These are phyloP conservation scores for Cyberlindnera subsufficiens DNA, from an alignment of 805 yeast genomes.

Conservation along the genomic window DNA sequence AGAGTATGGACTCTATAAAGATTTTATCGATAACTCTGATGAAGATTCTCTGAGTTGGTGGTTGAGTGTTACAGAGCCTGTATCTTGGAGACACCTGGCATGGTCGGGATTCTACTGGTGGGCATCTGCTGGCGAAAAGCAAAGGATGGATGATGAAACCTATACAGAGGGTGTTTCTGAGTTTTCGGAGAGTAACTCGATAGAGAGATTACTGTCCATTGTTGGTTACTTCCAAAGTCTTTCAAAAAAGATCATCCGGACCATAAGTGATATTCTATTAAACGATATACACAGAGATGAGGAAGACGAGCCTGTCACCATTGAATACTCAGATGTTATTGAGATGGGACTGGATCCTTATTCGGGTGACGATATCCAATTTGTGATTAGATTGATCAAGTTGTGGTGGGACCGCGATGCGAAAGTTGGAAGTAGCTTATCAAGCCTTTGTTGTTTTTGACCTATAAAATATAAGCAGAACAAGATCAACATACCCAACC, in stretches of 20 bases:
- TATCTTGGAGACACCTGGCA: constrained; percentile 50
- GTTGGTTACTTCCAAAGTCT: constrained; percentile 49
- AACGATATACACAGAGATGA: constrained; percentile 14
- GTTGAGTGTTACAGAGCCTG: constrained; percentile 38
- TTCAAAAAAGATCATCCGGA: constrained; percentile 37
- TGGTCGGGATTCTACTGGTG: constrained; percentile 80
- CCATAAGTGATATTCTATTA: constrained; percentile 31
- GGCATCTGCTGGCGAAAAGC: constrained; percentile 76
- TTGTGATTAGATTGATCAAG: constrained; percentile 35
- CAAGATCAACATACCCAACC: too few species aligned
- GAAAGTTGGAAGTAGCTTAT: constrained; percentile 32
- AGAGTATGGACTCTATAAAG: constrained; percentile 13
- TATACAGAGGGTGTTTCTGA: constrained; percentile 31
- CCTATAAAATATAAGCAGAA: too few species aligned
- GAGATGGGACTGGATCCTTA: constrained; percentile 59
- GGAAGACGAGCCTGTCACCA: constrained; percentile 14
- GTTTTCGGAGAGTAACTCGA: constrained; percentile 12
- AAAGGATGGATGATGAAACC: constrained; percentile 32
- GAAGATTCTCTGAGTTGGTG: constrained; percentile 33
- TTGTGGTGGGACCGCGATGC: constrained; percentile 43
- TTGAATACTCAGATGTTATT: constrained; percentile 40
- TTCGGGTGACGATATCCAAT: constrained; percentile 37
- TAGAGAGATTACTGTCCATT: constrained; percentile 24
- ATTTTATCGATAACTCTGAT: constrained; percentile 6
- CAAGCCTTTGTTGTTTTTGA: constrained; percentile 29